Percentiles rank a stretch among this genome's conserved stretches.
These are phyloP conservation scores for Aspergillus sclerotialis DNA, from an alignment of 2,329 filamentous ascomycete species.

Conservation along the genomic window DNA sequence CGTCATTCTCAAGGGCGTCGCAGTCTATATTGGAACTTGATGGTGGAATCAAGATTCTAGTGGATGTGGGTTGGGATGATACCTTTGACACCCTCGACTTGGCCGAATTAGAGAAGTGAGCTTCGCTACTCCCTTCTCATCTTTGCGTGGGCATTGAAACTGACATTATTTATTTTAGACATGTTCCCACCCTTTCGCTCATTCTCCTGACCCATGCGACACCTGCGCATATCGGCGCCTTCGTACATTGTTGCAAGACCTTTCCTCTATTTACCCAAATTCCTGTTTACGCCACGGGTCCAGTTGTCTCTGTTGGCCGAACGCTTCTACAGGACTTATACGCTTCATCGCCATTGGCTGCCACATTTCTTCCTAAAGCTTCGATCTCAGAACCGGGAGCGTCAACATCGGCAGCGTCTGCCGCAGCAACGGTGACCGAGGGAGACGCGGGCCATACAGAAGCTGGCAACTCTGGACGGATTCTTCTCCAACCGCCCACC, in stretches of 20 bases:
- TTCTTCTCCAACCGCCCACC: constrained; percentile 64
- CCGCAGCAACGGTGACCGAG: constrained; percentile 21
- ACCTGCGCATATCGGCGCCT: constrained; percentile 82
- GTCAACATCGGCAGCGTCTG: constrained; percentile 37
- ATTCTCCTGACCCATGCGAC: constrained; percentile 94
- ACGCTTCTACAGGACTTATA: constrained; percentile 90
- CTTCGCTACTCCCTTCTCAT: constrained; percentile 6
- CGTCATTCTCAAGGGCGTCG: constrained; percentile 68
- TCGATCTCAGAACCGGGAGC: constrained; percentile 56
- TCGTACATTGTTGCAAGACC: constrained; percentile 94
- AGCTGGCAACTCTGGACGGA: constrained; percentile 27
- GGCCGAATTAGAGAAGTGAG: constrained; percentile 81
- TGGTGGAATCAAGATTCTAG: constrained; percentile 88
- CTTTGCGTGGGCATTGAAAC: constrained; percentile 4
- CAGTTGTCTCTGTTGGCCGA: constrained; percentile 86
- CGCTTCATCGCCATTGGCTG: constrained; percentile 76
- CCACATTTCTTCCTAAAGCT: constrained; percentile 69
- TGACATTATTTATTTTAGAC: constrained; percentile 44
- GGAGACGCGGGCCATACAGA: constrained; percentile 24
- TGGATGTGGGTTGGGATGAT: constrained; percentile 96
- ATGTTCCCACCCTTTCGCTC: constrained; percentile 84
- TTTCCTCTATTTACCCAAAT: constrained; percentile 87
- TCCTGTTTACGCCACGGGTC: constrained; percentile 87
- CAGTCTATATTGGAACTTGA: constrained; percentile 96
- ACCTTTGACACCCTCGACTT: constrained; percentile 76